A percentile compares a stretch with the other conserved stretches of the same genome.
phyloP scores from a whole-genome alignment of 352 stramenopile genomes.

The Hyaloperonospora brassicae region DNA sequence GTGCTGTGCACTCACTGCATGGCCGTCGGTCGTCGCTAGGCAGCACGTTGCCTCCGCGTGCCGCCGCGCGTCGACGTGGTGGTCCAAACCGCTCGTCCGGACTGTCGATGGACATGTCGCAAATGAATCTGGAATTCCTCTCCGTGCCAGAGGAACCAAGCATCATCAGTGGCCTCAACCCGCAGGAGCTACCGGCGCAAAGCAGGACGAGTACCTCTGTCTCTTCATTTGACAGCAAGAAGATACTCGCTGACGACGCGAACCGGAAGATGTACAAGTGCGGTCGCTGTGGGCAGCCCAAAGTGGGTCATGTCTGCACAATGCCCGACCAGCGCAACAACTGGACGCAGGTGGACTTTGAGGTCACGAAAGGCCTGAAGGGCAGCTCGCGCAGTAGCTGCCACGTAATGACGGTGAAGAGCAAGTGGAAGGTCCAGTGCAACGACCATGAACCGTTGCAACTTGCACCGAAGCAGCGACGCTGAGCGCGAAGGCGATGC shows the following conservation, averaged over 20 bases:
- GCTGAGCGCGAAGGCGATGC: constrained; percentile 27
- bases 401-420: constrained; percentile 66
- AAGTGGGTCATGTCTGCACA: constrained; percentile 81
- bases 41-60: constrained; percentile 28
- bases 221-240: constrained; percentile 25
- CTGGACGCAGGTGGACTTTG: constrained; percentile 69
- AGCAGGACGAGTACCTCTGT: constrained; percentile 17
- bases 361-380: constrained; percentile 72
- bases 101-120: constrained; percentile 76
- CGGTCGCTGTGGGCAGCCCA: constrained; percentile 73
- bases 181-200: constrained; percentile 22
- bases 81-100: constrained; percentile 47
- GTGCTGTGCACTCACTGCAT: constrained; percentile 48
- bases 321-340: constrained; percentile 84
- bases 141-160: constrained; percentile 56
- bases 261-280: constrained; percentile 85
- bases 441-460: constrained; percentile 44
- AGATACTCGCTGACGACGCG: constrained; percentile 26
- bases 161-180: constrained; percentile 32
- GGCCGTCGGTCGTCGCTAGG: constrained; percentile 42
- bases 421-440: constrained; percentile 51
- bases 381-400: constrained; percentile 55
- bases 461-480: constrained; percentile 11
- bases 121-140: constrained; percentile 70
- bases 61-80: constrained; percentile 25